Base-by-base conservation (phyloP, 345 rosid species). In the Lepidium africanum region DNA sequence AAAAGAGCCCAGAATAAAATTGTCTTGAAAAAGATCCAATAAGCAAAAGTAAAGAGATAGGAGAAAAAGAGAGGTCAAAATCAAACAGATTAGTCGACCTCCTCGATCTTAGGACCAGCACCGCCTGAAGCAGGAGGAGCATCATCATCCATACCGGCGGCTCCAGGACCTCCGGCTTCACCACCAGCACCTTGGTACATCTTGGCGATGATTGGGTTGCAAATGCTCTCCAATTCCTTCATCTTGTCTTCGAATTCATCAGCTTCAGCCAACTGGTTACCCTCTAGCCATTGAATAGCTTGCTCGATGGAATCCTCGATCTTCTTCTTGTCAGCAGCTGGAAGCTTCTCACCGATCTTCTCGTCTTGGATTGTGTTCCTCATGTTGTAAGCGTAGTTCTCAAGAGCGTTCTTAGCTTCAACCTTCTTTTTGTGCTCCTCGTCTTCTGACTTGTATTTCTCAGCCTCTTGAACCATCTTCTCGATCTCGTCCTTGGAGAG, bases 391-490 rank as follows among this genome's bases (percentile, higher is more conserved):
- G 91, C 80, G 49, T 86, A 86, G 73, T 86, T 86, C 78, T 86
- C 92, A 49, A 87, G 73, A 19, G 90, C 82, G 17, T 87, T 86
- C 86, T 84, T 88, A 32, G 94, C 70, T 68, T 88, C 94, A 1
- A 84, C 89, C 82, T 85, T 87, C 84, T 86, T 88, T 75, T 84
- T 86, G 81, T 86, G 91, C 65, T 88, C 95, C 55, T 88, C 87
- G 1, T 86, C 95, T 46, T 86, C 95, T 0, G 91, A 86, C 65
- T 88, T 88, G 86, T 88, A 83, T 70, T 83, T 84, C 87, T 88
- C 95, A 0, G 91, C 89, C 67, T 88, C 95, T 42, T 86, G 79
- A 45, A 88, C 91, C 91, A 88, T 88, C 83, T 84, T 84, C 79
- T 88, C 89, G 0, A 88, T 84, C 51, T 86, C 90, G 0, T 86